Percentiles rank a stretch among this genome's conserved stretches.
Evolutionary conservation across 106 monocot species (phyloP).

Genomic region (Platanthera guangdongensis): DNA sequence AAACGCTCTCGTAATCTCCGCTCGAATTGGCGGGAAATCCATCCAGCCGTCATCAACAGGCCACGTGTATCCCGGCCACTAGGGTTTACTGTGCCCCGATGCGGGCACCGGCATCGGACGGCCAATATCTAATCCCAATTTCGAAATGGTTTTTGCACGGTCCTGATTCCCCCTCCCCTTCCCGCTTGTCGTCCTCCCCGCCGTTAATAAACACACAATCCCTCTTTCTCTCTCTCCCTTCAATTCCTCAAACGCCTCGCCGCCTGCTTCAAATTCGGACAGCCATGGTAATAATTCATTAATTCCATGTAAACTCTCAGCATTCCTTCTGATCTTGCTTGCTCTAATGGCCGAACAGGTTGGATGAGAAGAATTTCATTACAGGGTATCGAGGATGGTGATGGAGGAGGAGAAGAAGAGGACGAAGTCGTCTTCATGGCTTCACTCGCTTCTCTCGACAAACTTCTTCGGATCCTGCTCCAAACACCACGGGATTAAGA

Average conservation of each 20-base stretch:
- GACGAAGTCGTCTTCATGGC: conserved; percentile 14
- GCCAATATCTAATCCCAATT: background rate
- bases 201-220: too few species aligned
- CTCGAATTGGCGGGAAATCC: conserved; percentile 2
- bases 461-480: conserved; percentile 43
- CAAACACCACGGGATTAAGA: conserved; percentile 30
- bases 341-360: conserved; percentile 4
- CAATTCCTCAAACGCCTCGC: background rate
- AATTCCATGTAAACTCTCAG: background rate
- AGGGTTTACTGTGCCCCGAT: background rate
- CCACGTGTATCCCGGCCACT: background rate
- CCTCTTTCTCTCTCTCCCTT: background rate
- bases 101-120: background rate
- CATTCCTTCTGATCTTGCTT: background rate
- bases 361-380: conserved; percentile 11
- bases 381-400: background rate
- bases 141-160: background rate
- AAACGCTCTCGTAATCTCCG: background rate
- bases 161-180: background rate
- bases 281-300: background rate
- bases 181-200: background rate
- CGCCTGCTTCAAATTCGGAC: background rate
- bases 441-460: conserved; percentile 16
- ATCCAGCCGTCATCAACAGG: background rate
- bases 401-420: background rate